These are phyloP conservation scores for Lodderomyces jiufengensis DNA, from an alignment of 1,139 yeast genomes.

Conservation along the genomic window DNA sequence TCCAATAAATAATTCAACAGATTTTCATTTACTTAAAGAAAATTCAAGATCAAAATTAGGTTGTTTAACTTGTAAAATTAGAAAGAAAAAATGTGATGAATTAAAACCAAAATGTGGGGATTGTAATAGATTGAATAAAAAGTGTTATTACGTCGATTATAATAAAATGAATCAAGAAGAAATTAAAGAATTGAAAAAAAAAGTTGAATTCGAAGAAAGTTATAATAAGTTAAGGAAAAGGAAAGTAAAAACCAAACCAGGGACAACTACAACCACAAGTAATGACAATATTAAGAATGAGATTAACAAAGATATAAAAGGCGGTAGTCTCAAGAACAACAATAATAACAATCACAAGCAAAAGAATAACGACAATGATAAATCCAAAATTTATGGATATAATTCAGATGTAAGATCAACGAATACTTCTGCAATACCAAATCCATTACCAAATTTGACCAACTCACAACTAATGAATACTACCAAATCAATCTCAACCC, in stretches of 20 bases:
- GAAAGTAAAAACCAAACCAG: constrained; percentile 14
- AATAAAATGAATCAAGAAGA: constrained; percentile 26
- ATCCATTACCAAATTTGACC: background rate
- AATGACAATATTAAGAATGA: no score
- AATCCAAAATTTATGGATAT: constrained; percentile 8
- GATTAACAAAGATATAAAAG: no score
- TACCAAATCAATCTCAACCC: no score
- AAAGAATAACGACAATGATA: constrained; percentile 6
- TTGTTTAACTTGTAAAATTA: constrained; percentile 64
- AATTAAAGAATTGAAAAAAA: constrained; percentile 20
- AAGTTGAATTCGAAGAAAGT: constrained; percentile 31
- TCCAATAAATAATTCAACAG: constrained; percentile 12
- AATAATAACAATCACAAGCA: no score
- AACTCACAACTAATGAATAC: no score
- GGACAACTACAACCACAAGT: no score
- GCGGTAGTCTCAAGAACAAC: no score
- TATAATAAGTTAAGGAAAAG: constrained; percentile 33
- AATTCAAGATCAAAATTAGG: constrained; percentile 49
- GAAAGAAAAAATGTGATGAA: constrained; percentile 76
- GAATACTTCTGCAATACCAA: background rate
- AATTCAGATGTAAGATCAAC: constrained; percentile 9
- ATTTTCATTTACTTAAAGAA: constrained; percentile 12
- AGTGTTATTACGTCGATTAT: constrained; percentile 44
- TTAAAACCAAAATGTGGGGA: constrained; percentile 57
- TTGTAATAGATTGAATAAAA: constrained; percentile 50